Conservation (phyloP, 2,329 filamentous ascomycete species). For the Parasarocladium wereldwijsianum region DNA sequence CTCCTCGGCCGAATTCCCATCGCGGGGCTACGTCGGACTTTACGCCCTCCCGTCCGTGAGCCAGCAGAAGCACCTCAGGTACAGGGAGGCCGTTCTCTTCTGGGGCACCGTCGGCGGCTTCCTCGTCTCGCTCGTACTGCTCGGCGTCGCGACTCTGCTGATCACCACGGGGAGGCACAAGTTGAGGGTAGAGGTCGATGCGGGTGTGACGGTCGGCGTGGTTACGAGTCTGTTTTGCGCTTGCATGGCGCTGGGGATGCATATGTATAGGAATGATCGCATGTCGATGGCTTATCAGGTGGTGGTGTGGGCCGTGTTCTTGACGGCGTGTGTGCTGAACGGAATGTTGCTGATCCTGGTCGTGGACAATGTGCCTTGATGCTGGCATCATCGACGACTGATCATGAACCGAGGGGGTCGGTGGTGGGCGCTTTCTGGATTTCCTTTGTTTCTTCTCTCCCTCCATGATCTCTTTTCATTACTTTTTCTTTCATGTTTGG, state of each 20-base stretch:
- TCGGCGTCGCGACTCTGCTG: constrained; percentile 50
- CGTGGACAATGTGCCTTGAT: constrained; percentile 21
- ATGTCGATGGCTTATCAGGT: constrained; percentile 27
- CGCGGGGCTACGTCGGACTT: constrained; percentile 35
- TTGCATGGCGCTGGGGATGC: constrained; percentile 43
- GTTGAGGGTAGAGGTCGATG: constrained; percentile 57
- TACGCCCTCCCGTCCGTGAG: constrained; percentile 37
- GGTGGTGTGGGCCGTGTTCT: constrained; percentile 22
- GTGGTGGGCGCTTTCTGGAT: background rate
- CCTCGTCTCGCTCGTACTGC: constrained; percentile 43
- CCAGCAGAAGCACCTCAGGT: constrained; percentile 32
- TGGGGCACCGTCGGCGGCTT: constrained; percentile 40
- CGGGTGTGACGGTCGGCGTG: constrained; percentile 55
- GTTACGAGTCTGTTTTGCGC: constrained; percentile 51
- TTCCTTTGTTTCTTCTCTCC: background rate
- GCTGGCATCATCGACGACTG: too few relatives aligned
- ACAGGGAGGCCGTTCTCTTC: constrained; percentile 41
- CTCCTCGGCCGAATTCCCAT: constrained; percentile 34
- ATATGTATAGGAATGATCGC: constrained; percentile 34
- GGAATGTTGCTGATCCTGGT: constrained; percentile 28
- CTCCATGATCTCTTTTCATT: background rate
- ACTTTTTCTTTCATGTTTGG: background rate
- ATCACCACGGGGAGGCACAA: constrained; percentile 54
- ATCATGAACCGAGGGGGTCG: too few relatives aligned
- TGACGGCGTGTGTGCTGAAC: constrained; percentile 24